These are phyloP conservation scores for Cladosporium austrohemisphaericum DNA, from an alignment of 2,329 filamentous ascomycete genomes.

Conservation along the genomic window DNA sequence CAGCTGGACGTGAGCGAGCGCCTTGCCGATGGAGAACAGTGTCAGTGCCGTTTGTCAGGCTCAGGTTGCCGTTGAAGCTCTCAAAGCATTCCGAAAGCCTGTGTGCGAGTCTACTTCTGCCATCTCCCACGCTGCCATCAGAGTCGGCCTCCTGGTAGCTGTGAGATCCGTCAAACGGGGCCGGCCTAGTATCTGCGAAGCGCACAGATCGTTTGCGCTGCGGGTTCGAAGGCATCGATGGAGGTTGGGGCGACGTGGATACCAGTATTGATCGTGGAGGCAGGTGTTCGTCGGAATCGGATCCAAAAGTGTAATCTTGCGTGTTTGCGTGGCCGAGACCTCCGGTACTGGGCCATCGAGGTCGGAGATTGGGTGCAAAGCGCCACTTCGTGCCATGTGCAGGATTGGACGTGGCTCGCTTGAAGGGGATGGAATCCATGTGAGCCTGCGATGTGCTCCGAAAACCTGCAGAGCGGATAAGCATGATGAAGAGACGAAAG, in stretches of 20 bases:
- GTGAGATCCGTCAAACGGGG: conserved; percentile 7
- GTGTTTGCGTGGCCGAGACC: conserved; percentile 4
- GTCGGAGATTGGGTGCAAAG: background rate
- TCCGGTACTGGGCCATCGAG: conserved; percentile 11
- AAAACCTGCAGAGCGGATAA: background rate
- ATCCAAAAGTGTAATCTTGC: conserved; percentile 2
- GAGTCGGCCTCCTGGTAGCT: conserved; percentile 6
- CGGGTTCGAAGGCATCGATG: background rate
- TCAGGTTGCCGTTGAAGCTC: conserved; percentile 11
- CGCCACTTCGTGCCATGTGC: too few species aligned
- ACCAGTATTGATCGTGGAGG: background rate
- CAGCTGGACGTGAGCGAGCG: background rate
- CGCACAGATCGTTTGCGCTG: conserved; percentile 12
- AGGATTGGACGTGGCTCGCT: too few species aligned
- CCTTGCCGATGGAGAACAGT: conserved; percentile 11
- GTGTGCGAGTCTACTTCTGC: conserved; percentile 11
- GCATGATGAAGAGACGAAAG: background rate
- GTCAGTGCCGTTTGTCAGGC: conserved; percentile 8
- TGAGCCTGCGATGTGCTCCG: conserved; percentile 1
- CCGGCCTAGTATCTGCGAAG: conserved; percentile 11
- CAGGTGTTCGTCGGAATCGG: conserved; percentile 1
- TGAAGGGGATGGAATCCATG: background rate
- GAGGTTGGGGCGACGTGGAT: too few species aligned
- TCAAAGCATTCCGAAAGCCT: conserved; percentile 14
- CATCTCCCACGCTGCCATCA: background rate